These are phyloP conservation scores for Pleurotus tuber-regium DNA, from an alignment of 768 basidiomycete genomes.

Conservation along the genomic window DNA sequence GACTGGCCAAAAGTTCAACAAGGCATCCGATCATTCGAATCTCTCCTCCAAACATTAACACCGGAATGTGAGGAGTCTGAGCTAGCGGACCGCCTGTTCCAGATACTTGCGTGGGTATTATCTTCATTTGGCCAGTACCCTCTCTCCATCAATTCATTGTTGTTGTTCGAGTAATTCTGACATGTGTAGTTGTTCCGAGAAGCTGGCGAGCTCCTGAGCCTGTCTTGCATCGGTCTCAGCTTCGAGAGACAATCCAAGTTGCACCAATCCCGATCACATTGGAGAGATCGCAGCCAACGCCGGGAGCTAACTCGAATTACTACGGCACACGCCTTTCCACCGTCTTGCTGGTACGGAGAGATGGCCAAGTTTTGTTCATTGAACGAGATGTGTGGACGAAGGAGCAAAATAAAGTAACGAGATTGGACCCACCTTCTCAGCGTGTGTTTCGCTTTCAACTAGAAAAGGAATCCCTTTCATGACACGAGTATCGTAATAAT, in stretches of 20 bases:
- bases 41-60: conserved; percentile 36
- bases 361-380: conserved; percentile 60
- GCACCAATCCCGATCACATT: conserved; percentile 43
- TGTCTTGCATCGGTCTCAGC: conserved; percentile 47
- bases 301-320: conserved; percentile 16
- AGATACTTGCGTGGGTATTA: conserved; percentile 64
- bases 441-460: conserved; percentile 48
- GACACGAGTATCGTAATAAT: conserved; percentile 8
- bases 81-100: conserved; percentile 59
- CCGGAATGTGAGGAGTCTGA: conserved; percentile 43
- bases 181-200: conserved; percentile 25
- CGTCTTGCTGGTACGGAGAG: conserved; percentile 60
- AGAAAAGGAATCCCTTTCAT: conserved; percentile 1
- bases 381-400: conserved; percentile 71
- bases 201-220: conserved; percentile 48
- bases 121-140: conserved; percentile 13
- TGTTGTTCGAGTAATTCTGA: conserved; percentile 21
- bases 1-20: conserved; percentile 75
- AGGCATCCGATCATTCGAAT: conserved; percentile 47
- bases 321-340: conserved; percentile 79
- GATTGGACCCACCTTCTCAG: conserved; percentile 38
- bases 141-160: conserved; percentile 16
- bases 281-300: conserved; percentile 18
- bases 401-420: conserved; percentile 29
- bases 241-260: conserved; percentile 64